Conservation (phyloP, 139 green algal species). For the Tetraselmis chui region DNA sequence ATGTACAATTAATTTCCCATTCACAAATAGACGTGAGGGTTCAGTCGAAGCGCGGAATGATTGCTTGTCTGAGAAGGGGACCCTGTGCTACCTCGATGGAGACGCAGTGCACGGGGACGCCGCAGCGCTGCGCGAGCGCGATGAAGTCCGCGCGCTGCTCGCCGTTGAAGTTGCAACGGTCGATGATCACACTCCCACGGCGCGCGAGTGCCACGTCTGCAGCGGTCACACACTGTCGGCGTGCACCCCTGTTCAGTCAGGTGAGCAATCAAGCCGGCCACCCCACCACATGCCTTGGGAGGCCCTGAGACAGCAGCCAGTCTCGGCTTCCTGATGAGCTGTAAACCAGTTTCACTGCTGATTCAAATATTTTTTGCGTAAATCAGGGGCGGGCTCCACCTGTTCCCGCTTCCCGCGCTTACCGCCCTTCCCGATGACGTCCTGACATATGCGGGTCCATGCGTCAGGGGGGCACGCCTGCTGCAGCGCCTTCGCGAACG, state of each 20-base stretch:
- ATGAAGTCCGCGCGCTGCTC: constrained; percentile 60
- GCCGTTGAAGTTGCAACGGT: constrained; percentile 53
- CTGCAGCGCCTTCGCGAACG: background rate
- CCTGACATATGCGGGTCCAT: background rate
- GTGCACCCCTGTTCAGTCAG: background rate
- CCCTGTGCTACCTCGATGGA: constrained; percentile 22
- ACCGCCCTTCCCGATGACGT: background rate
- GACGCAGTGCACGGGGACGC: constrained; percentile 35
- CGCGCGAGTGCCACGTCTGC: constrained; percentile 26
- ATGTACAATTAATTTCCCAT: no score
- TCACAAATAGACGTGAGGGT: no score
- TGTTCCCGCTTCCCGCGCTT: background rate
- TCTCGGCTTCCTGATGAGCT: no score
- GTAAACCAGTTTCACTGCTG: no score
- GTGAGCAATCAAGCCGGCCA: background rate
- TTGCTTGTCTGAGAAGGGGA: no score
- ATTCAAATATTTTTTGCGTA: no score
- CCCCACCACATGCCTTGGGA: no score
- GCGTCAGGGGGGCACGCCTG: background rate
- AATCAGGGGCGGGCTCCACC: no score
- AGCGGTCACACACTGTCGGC: constrained; percentile 43
- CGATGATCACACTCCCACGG: constrained; percentile 41
- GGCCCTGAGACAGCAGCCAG: no score
- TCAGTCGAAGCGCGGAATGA: no score
- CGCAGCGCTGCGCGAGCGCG: constrained; percentile 22